Evolutionary conservation across 1,284 basidiomycete genomes (phyloP).

Genomic region (Sphaerobolus stellatus): DNA sequence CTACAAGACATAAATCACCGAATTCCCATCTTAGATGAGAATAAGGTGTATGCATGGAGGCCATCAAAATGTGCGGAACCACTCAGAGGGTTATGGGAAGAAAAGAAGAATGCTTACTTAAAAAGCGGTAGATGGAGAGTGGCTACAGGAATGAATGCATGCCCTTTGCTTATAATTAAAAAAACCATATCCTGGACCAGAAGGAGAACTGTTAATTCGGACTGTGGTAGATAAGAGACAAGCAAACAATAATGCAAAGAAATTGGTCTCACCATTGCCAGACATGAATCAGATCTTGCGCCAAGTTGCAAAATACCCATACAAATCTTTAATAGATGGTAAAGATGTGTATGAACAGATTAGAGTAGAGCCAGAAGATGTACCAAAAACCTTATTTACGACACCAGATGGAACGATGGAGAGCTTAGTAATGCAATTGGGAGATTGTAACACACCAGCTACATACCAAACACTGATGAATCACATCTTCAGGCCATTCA

Average conservation of each 20-base stretch:
- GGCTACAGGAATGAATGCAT: constrained; percentile 25
- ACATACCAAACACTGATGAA: constrained; percentile 34
- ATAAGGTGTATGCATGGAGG: constrained; percentile 29
- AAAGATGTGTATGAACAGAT: constrained; percentile 35
- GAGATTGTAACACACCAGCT: constrained; percentile 28
- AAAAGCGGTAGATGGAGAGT: constrained; percentile 29
- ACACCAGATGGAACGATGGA: constrained; percentile 38
- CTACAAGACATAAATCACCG: constrained; percentile 33
- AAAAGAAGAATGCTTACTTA: constrained; percentile 30
- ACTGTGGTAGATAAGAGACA: constrained; percentile 20
- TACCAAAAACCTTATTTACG: constrained; percentile 21
- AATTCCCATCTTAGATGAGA: constrained; percentile 34
- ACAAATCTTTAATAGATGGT: constrained; percentile 22
- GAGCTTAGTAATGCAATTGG: constrained; percentile 32
- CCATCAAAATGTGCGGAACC: constrained; percentile 32
- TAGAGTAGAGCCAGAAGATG: constrained; percentile 30
- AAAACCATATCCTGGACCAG: constrained; percentile 30
- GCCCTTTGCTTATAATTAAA: constrained; percentile 35
- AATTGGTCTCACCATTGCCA: constrained; percentile 25
- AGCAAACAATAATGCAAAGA: constrained; percentile 25
- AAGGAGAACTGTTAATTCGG: constrained; percentile 17
- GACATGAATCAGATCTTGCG: constrained; percentile 30
- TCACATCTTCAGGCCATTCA: constrained; percentile 26
- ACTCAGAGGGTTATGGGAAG: constrained; percentile 26
- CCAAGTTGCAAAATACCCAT: constrained; percentile 17